phyloP scores from a whole-genome alignment of 208 protist species.

The Angomonas deanei region DNA sequence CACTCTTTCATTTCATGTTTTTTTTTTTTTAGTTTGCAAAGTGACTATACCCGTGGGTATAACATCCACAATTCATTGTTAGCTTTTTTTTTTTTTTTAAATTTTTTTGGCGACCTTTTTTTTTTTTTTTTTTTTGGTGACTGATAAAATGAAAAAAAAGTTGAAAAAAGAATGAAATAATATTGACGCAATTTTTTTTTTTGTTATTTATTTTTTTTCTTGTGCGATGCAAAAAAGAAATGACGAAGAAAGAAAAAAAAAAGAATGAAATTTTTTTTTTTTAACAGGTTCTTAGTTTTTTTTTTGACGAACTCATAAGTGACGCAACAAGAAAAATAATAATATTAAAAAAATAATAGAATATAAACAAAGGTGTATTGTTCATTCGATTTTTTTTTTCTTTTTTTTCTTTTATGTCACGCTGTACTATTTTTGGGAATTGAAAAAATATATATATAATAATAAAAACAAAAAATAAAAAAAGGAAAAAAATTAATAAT shows the following conservation, averaged over 20 bases:
- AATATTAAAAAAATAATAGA: no score
- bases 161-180: not conserved
- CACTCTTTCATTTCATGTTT: no score
- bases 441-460: constrained; percentile 3
- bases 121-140: constrained; percentile 8
- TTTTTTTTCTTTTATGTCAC: constrained; percentile 13
- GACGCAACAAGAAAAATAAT: not conserved
- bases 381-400: constrained; percentile 12
- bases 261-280: no score
- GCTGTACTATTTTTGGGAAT: constrained; percentile 7
- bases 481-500: no score
- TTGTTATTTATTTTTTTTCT: constrained; percentile 9
- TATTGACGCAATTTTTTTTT: not conserved
- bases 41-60: no score
- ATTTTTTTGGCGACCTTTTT: constrained; percentile 3
- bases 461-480: not conserved
- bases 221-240: no score
- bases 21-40: not conserved
- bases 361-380: no score
- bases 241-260: no score
- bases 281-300: not conserved
- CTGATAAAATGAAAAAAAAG: not conserved
- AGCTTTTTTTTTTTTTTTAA: constrained; percentile 9
- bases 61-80: no score
- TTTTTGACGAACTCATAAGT: not conserved